A percentile compares a stretch with the other conserved stretches of the same genome.
Evolutionary conservation across 169 alveolate genomes (phyloP).

Genomic region (Plasmodium berghei): DNA sequence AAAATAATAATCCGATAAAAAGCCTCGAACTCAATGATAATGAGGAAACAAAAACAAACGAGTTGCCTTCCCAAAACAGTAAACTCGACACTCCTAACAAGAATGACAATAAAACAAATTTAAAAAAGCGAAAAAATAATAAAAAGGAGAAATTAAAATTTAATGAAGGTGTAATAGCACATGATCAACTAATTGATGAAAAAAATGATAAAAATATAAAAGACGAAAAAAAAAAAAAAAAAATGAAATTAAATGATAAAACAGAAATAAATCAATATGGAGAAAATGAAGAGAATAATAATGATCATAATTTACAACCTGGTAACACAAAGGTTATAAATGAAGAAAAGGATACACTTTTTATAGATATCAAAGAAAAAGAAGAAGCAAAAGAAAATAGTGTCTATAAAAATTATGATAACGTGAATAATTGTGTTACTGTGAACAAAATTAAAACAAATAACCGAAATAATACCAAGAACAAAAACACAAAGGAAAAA

Average conservation of each 20-base stretch:
- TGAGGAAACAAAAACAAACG: not conserved
- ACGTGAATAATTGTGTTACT: not conserved
- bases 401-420: not conserved
- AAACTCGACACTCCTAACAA: not conserved
- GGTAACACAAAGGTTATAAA: not conserved
- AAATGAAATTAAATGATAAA: not conserved
- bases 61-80: not conserved
- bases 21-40: no score
- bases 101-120: not conserved
- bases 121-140: slow-evolving; percentile 14
- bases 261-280: not conserved
- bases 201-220: slow-evolving; percentile 1
- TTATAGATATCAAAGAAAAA: not conserved
- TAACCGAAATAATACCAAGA: not conserved
- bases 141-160: slow-evolving; percentile 11
- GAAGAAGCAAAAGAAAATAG: not conserved
- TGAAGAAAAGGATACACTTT: not conserved
- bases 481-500: slow-evolving; percentile 8
- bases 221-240: slow-evolving; percentile 13
- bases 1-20: no score
- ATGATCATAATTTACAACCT: not conserved
- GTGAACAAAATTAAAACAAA: slow-evolving; percentile 5
- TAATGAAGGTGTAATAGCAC: not conserved
- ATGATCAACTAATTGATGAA: slow-evolving; percentile 2
- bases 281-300: not conserved